Conservation (phyloP, 345 rosid genomes). For the Eucalyptus brandiana region DNA sequence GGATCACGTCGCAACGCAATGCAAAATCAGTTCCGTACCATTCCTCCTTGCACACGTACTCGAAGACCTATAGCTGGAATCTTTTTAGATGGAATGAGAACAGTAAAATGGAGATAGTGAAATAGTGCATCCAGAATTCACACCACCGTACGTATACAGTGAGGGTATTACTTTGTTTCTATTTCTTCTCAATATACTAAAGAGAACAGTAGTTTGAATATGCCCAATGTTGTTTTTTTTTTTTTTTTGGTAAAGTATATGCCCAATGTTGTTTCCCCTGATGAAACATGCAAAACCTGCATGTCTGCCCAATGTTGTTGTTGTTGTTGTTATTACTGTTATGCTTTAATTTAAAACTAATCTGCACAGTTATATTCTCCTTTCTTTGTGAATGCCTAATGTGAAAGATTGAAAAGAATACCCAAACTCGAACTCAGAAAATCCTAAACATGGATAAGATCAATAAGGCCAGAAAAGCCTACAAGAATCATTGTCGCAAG, state of each 20-base stretch:
- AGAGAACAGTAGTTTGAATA: background rate
- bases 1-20: conserved; percentile 25
- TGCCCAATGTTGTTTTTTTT: background rate
- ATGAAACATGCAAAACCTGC: too few relatives aligned
- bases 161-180: background rate
- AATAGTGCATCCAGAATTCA: background rate
- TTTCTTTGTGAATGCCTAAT: background rate
- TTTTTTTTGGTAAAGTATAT: too few relatives aligned
- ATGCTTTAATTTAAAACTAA: background rate
- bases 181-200: background rate
- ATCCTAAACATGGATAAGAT: background rate
- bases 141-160: background rate
- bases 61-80: conserved; percentile 33
- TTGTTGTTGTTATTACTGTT: background rate
- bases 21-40: conserved; percentile 39
- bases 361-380: background rate
- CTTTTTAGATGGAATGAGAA: conserved; percentile 4
- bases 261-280: too few relatives aligned
- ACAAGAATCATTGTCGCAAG: background rate
- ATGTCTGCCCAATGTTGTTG: too few relatives aligned
- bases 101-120: background rate
- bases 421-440: background rate
- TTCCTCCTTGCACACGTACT: conserved; percentile 28
- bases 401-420: background rate
- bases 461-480: background rate